phyloP scores from a whole-genome alignment of 2,329 filamentous ascomycete genomes.

The Ophiocordyceps polyrhachis-furcata region DNA sequence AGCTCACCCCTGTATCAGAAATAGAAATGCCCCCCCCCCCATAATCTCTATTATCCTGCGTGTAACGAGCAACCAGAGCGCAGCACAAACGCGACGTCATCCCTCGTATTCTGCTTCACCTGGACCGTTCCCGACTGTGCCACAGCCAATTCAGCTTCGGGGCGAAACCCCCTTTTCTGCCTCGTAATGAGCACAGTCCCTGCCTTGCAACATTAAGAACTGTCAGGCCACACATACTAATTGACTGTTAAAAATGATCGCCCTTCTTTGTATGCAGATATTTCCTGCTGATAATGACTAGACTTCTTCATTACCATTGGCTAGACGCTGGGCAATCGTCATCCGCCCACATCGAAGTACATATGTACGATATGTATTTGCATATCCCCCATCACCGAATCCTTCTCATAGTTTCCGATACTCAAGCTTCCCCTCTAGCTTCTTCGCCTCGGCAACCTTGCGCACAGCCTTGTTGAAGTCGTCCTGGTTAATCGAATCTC shows the following conservation, averaged over 20 bases:
- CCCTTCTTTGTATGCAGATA: background rate
- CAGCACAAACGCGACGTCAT: background rate
- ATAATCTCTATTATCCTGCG: background rate
- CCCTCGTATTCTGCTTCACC: background rate
- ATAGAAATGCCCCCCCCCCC: too few relatives aligned
- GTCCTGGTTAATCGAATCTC: slow-evolving; percentile 91
- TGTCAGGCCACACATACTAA: too few relatives aligned
- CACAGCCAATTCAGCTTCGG: too few relatives aligned
- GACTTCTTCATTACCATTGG: too few relatives aligned
- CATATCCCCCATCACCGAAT: background rate
- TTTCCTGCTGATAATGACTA: background rate
- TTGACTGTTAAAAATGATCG: background rate
- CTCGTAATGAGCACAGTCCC: too few relatives aligned
- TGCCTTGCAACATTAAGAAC: too few relatives aligned
- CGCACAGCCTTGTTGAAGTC: slow-evolving; percentile 99
- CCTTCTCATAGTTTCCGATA: slow-evolving; percentile 70
- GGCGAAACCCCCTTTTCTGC: too few relatives aligned
- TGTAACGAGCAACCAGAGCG: background rate
- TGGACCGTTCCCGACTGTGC: background rate
- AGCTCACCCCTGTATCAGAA: background rate
- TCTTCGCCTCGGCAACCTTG: slow-evolving; percentile 95
- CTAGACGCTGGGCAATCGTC: too few relatives aligned
- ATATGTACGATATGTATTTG: too few relatives aligned
- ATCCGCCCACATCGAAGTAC: too few relatives aligned
- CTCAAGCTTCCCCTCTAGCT: slow-evolving; percentile 93